Evolutionary conservation across 1,139 yeast genomes (phyloP), one percentile per base, ranked within the genome.

Genomic region (Pichia sp.): DNA sequence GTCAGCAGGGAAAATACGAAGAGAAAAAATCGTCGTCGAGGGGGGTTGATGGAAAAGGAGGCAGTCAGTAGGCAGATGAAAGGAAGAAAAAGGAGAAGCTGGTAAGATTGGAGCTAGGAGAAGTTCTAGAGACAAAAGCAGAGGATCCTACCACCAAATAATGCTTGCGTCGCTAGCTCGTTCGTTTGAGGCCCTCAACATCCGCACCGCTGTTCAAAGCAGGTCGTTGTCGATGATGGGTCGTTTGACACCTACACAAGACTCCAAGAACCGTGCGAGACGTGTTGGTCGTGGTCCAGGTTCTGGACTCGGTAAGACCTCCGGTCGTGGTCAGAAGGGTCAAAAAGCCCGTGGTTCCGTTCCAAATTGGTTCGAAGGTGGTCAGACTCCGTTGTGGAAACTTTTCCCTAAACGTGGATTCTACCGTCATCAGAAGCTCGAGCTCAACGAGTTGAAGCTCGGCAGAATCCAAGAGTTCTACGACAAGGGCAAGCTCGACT

Each of bases 251-350:
- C 71, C 72, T 29, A 66, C 71, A 1, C 65, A 67, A 31, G 67
- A 67, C 42, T 71, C 75, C 6, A 71, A 71, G 38, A 69, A 69
- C 50, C 71, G 72, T 52, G 75, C 71, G 67, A 90, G 86, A 68
- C 80, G 97, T 71, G 78, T 93, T 36, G 99, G 99, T 71, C 84
- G 99, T 75, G 99, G 99, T 73, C 96, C 97, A 42, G 93, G 96
- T 38, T 86, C 96, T 48, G 96, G 96, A 16, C 75, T 77, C 63
- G 95, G 99, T 75, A 91, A 92, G 72, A 93, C 98, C 1, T 84
- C 98, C 3, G 96, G 97, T 51, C 81, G 99, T 70, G 99, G 99
- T 76, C 97, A 90, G 68, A 95, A 92, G 74, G 99, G 99, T 82
- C 99, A 93, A 71, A 92, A 92, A 74, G 97, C 98, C 14, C 83